Percentiles rank a stretch among this genome's conserved stretches.
Evolutionary conservation across 1,284 basidiomycete species (phyloP).

Genomic region (Leucoagaricus sp.): DNA sequence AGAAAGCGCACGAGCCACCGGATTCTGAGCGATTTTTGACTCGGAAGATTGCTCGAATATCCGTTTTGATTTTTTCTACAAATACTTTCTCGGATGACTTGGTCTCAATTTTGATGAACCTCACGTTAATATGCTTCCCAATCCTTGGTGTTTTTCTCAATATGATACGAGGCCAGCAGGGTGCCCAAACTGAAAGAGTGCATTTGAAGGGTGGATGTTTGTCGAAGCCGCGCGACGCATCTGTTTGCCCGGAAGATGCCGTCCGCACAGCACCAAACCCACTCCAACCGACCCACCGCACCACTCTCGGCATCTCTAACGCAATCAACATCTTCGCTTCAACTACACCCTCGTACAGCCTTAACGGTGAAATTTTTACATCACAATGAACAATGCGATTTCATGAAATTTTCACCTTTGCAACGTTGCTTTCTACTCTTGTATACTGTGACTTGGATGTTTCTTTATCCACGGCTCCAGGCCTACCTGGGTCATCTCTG

Average conservation of each 20-base stretch:
- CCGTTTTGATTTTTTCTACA: slow-evolving; percentile 28
- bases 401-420: background rate
- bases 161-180: background rate
- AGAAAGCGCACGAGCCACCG: slow-evolving; percentile 44
- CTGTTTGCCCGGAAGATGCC: slow-evolving; percentile 9
- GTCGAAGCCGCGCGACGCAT: slow-evolving; percentile 15
- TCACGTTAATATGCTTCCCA: background rate
- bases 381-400: background rate
- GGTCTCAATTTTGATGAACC: background rate
- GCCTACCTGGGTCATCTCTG: background rate
- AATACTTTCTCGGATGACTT: slow-evolving; percentile 12
- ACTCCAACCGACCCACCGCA: background rate
- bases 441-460: background rate
- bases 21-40: slow-evolving; percentile 44
- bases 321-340: background rate
- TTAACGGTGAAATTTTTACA: too few relatives aligned
- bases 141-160: background rate
- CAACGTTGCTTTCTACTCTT: background rate
- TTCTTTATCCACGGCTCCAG: background rate
- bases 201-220: slow-evolving; percentile 16
- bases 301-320: background rate
- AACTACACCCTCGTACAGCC: background rate
- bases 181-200: slow-evolving; percentile 7
- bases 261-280: background rate
- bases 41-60: slow-evolving; percentile 43